Evolutionary conservation across 1,139 yeast genomes (phyloP).

Genomic region (Magnusiomyces clavatus): DNA sequence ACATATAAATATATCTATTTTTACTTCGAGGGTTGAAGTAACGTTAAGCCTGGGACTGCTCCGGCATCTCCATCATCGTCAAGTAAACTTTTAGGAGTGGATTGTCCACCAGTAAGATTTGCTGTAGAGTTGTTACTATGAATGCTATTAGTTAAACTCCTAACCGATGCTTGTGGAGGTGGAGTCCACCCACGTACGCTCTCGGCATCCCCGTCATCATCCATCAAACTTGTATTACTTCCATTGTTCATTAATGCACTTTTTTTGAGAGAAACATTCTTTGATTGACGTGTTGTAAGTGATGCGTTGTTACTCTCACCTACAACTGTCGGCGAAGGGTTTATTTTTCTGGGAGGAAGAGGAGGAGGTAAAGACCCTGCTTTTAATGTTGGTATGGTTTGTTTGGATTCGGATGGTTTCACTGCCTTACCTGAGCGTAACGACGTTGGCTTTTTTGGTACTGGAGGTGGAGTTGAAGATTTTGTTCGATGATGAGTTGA

Average conservation of each 20-base stretch:
- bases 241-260: too few species aligned
- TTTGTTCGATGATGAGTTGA: background rate
- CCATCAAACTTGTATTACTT: constrained; percentile 15
- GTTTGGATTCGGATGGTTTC: constrained; percentile 7
- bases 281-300: too few species aligned
- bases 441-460: constrained; percentile 17
- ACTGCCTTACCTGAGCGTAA: constrained; percentile 5
- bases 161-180: background rate
- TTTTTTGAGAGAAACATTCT: too few species aligned
- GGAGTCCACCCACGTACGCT: constrained; percentile 7
- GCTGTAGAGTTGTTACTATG: constrained; percentile 11
- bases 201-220: constrained; percentile 28
- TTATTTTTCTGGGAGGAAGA: constrained; percentile 10
- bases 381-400: constrained; percentile 2
- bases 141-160: background rate
- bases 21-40: too few species aligned
- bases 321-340: too few species aligned
- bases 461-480: constrained; percentile 16
- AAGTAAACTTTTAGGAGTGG: constrained; percentile 21
- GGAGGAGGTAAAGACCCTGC: constrained; percentile 11
- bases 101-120: constrained; percentile 11
- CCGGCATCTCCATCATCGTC: constrained; percentile 9
- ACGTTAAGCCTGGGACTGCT: too few species aligned
- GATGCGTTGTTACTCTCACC: too few species aligned
- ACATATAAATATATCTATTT: too few species aligned